Conservation (phyloP, 495 filamentous ascomycete genomes). For the Aspergillus olivimuriae region DNA sequence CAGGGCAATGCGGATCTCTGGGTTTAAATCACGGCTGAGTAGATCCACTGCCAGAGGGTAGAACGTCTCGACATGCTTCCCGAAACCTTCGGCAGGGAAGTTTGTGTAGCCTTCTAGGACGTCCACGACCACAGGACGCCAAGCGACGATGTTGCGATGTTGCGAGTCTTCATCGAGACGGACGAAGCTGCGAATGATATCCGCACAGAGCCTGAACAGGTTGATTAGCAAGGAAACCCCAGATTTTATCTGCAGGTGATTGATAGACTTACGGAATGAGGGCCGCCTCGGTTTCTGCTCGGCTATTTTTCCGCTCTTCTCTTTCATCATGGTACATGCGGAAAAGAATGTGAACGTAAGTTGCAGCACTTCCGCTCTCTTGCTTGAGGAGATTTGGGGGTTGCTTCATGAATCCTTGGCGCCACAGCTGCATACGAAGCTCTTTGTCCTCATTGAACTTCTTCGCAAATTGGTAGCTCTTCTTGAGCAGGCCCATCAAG, state of each 20-base stretch:
- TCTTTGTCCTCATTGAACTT: conserved; percentile 98
- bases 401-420: conserved; percentile 99
- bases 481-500: conserved; percentile 88
- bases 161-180: conserved; percentile 88
- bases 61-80: conserved; percentile 70
- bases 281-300: conserved; percentile 77
- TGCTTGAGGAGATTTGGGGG: conserved; percentile 98
- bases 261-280: conserved; percentile 68
- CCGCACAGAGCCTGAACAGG: conserved; percentile 63
- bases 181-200: conserved; percentile 80
- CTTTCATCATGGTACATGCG: conserved; percentile 92
- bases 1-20: conserved; percentile 70
- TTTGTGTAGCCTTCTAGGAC: conserved; percentile 92
- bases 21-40: conserved; percentile 71
- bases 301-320: conserved; percentile 71
- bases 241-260: background rate
- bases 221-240: conserved; percentile 8
- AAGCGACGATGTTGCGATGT: conserved; percentile 91
- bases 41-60: conserved; percentile 82
- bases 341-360: conserved; percentile 89
- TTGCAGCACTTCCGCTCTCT: conserved; percentile 84
- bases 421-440: conserved; percentile 86
- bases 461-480: conserved; percentile 91
- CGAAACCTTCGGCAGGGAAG: conserved; percentile 79
- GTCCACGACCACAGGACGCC: conserved; percentile 94